Conservation (phyloP, 208 protist species). For the Trypanosoma scelopori region DNA sequence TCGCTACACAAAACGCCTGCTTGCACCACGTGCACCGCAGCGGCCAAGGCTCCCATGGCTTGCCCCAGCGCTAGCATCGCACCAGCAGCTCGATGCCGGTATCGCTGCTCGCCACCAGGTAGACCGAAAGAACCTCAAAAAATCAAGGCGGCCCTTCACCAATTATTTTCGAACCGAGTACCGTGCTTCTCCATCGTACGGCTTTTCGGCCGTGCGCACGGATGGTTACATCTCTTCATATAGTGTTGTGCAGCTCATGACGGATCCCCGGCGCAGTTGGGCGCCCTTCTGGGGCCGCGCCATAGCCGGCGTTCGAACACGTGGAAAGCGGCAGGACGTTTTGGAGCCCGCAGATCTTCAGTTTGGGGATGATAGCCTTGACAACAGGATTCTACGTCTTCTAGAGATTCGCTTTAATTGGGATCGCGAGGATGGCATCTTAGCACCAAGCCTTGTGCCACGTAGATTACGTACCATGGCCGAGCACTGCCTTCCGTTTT, state of each 20-base stretch:
- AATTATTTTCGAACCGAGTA: conserved; percentile 80
- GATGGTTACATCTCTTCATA: conserved; percentile 48
- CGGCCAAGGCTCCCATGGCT: conserved; percentile 42
- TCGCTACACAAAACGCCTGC: conserved; percentile 1
- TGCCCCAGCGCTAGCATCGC: conserved; percentile 54
- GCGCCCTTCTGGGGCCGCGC: conserved; percentile 61
- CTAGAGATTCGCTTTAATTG: conserved; percentile 81
- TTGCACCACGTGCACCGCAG: conserved; percentile 2
- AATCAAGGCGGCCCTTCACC: conserved; percentile 66
- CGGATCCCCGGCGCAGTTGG: conserved; percentile 51
- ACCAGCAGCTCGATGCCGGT: conserved; percentile 80
- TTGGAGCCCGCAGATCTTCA: conserved; percentile 45
- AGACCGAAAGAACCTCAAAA: conserved; percentile 67
- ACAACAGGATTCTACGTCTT: conserved; percentile 53
- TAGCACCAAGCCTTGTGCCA: conserved; percentile 63
- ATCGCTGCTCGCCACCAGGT: conserved; percentile 72
- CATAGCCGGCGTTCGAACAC: conserved; percentile 31
- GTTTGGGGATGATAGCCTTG: conserved; percentile 72
- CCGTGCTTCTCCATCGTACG: conserved; percentile 42
- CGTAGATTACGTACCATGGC: conserved; percentile 40
- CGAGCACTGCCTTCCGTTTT: conserved; percentile 67
- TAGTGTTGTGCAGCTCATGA: conserved; percentile 58
- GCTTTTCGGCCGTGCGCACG: conserved; percentile 16
- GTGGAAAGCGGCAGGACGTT: conserved; percentile 63
- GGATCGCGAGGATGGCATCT: conserved; percentile 77